phyloP scores from a whole-genome alignment of 768 basidiomycete genomes.

The Ramaria sp. region DNA sequence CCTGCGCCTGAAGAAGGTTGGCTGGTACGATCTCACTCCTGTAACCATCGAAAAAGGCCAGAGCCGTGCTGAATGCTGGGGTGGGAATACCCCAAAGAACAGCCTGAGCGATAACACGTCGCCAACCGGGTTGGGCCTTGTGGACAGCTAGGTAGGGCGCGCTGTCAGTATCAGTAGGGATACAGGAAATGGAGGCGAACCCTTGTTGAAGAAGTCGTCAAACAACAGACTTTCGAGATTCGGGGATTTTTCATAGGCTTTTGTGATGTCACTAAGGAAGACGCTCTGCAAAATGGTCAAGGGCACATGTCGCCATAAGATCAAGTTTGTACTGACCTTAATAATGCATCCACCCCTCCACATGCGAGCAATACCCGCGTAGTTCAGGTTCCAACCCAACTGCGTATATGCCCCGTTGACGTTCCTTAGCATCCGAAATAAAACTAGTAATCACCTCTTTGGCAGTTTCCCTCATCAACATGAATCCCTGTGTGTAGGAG shows the following conservation, averaged over 20 bases:
- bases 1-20: constrained; percentile 91
- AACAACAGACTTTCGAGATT: constrained; percentile 88
- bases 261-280: constrained; percentile 87
- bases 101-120: constrained; percentile 92
- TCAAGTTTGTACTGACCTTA: constrained; percentile 41
- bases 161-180: constrained; percentile 3
- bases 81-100: constrained; percentile 97
- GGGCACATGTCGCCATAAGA: not conserved
- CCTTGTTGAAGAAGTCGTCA: constrained; percentile 96
- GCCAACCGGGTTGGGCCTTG: constrained; percentile 95
- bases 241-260: constrained; percentile 78
- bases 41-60: constrained; percentile 99
- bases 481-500: constrained; percentile 99
- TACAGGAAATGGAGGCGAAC: constrained; percentile 24
- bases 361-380: constrained; percentile 95
- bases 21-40: constrained; percentile 91
- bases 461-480: constrained; percentile 97
- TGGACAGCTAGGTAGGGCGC: constrained; percentile 51
- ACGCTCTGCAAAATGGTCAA: constrained; percentile 45
- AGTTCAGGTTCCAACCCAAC: constrained; percentile 89
- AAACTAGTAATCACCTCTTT: constrained; percentile 52
- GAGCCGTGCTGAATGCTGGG: constrained; percentile 94
- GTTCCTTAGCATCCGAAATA: not conserved
- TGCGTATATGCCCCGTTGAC: constrained; percentile 16
- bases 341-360: constrained; percentile 99